Evolutionary conservation across 805 yeast genomes (phyloP).

Genomic region (Torulaspora delbrueckii): DNA sequence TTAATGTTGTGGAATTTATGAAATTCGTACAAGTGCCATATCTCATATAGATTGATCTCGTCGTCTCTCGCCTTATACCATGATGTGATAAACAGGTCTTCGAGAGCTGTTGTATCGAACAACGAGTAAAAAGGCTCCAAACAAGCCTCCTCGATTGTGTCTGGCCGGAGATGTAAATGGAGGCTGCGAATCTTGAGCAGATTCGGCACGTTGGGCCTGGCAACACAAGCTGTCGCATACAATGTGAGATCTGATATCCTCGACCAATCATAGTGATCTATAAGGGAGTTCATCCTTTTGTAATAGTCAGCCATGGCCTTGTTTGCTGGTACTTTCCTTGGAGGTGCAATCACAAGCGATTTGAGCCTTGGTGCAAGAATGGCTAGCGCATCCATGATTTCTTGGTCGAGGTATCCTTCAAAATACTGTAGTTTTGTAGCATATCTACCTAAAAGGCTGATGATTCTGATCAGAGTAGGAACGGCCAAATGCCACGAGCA

Average conservation of each 20-base stretch:
- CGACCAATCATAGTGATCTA: slow-evolving; percentile 17
- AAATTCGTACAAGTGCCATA: slow-evolving; percentile 30
- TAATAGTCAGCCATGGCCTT: slow-evolving; percentile 18
- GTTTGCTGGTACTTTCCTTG: slow-evolving; percentile 21
- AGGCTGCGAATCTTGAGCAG: slow-evolving; percentile 24
- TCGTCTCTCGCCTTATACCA: slow-evolving; percentile 34
- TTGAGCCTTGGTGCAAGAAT: slow-evolving; percentile 13
- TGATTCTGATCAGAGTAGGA: slow-evolving; percentile 14
- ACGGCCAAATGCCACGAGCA: slow-evolving; percentile 32
- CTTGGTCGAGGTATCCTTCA: slow-evolving; percentile 24
- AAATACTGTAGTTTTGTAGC: slow-evolving; percentile 22
- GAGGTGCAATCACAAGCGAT: slow-evolving; percentile 28
- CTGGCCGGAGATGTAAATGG: slow-evolving; percentile 29
- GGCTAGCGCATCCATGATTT: slow-evolving; percentile 15
- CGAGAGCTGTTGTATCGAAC: slow-evolving; percentile 30
- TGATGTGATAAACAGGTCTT: slow-evolving; percentile 35
- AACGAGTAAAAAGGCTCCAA: slow-evolving; percentile 26
- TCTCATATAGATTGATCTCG: slow-evolving; percentile 20
- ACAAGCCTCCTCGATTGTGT: slow-evolving; percentile 18
- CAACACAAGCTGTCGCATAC: slow-evolving; percentile 27
- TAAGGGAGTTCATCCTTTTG: slow-evolving; percentile 7
- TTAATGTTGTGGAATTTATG: slow-evolving; percentile 31
- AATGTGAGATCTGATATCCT: slow-evolving; percentile 23
- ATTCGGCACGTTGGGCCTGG: slow-evolving; percentile 17
- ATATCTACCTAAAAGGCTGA: slow-evolving; percentile 15